These are phyloP conservation scores for Erythrophleum ivorense DNA, from an alignment of 331 rosid genomes.

Conservation along the genomic window DNA sequence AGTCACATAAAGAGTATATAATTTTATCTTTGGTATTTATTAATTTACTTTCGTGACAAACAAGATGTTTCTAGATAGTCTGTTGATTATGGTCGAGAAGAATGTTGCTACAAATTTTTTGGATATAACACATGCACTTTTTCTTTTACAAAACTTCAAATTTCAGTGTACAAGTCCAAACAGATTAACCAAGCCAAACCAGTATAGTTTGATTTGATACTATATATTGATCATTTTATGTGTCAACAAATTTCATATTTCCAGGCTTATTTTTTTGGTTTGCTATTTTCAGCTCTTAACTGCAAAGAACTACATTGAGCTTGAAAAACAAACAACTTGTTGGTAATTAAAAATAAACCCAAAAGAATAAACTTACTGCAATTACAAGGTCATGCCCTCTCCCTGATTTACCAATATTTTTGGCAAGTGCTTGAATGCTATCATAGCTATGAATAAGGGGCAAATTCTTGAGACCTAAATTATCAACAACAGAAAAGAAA, in stretches of 20 bases:
- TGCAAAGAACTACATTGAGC: constrained; percentile 11
- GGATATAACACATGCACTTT: neutral
- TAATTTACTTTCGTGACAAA: neutral
- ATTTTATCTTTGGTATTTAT: neutral
- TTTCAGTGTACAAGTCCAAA: neutral
- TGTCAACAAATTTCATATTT: constrained; percentile 15
- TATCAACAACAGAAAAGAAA: constrained; percentile 23
- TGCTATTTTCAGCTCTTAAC: neutral
- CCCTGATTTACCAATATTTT: constrained; percentile 69
- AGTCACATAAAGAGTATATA: neutral
- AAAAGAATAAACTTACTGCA: constrained; percentile 77
- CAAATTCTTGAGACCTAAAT: constrained; percentile 78
- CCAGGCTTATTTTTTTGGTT: neutral
- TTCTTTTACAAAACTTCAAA: constrained; percentile 4
- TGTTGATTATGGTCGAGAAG: neutral
- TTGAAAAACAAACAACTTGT: constrained; percentile 20
- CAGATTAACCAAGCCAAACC: neutral
- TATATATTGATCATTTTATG: constrained; percentile 17
- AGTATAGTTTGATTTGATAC: constrained; percentile 4
- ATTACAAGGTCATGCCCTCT: constrained; percentile 93
- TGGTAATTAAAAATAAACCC: constrained; percentile 7
- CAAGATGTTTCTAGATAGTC: constrained; percentile 8
- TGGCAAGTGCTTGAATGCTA: constrained; percentile 74
- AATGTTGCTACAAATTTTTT: neutral
- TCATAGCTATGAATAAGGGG: constrained; percentile 96